Evolutionary conservation across 2,329 filamentous ascomycete species (phyloP).

Genomic region (Eutypa lata): DNA sequence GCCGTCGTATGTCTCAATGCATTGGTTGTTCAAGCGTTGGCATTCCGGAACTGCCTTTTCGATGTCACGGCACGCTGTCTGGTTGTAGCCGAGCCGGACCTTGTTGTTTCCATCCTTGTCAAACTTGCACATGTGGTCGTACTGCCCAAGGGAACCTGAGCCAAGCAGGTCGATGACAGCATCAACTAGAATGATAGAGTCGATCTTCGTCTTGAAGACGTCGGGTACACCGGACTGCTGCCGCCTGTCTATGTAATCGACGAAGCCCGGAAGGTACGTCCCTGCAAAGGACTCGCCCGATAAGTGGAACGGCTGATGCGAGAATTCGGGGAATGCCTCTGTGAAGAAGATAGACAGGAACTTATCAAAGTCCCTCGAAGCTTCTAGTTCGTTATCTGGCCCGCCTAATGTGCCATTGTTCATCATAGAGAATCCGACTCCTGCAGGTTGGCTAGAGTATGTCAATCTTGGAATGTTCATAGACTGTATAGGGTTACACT

Average conservation of each 20-base stretch:
- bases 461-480: not conserved
- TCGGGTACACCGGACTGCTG: constrained; percentile 7
- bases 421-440: constrained; percentile 15
- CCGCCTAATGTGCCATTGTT: constrained; percentile 8
- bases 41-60: constrained; percentile 8
- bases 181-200: constrained; percentile 15
- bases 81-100: constrained; percentile 5
- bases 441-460: constrained; percentile 11
- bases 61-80: constrained; percentile 2
- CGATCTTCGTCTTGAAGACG: constrained; percentile 5
- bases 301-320: constrained; percentile 11
- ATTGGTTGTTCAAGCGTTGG: constrained; percentile 3
- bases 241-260: constrained; percentile 8
- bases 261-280: constrained; percentile 16
- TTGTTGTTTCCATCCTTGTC: constrained; percentile 4
- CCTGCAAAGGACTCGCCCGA: constrained; percentile 19
- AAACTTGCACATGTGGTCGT: constrained; percentile 16
- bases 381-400: constrained; percentile 9
- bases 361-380: constrained; percentile 12
- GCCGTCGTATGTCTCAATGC: constrained; percentile 8
- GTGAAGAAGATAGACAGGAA: constrained; percentile 17
- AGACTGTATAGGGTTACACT: not conserved
- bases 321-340: constrained; percentile 12
- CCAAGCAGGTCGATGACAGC: constrained; percentile 9
- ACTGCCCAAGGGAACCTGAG: constrained; percentile 5